phyloP scores from a whole-genome alignment of 352 stramenopile genomes.

The Globisporangium orthogonon region DNA sequence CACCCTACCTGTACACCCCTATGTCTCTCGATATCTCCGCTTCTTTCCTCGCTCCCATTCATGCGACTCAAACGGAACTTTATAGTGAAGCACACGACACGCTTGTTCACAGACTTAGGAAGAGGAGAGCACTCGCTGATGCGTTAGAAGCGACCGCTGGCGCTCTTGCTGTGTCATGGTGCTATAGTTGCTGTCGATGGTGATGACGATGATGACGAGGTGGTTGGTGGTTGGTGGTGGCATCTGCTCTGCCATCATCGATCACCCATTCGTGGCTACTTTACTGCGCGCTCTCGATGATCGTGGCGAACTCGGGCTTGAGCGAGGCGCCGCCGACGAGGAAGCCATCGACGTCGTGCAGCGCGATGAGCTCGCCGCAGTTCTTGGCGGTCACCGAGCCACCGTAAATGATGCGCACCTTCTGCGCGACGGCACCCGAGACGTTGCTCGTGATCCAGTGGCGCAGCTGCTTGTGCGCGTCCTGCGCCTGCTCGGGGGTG shows the following conservation, averaged over 20 bases:
- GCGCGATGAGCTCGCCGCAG: constrained; percentile 46
- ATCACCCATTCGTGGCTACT: background rate
- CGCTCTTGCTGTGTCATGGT: too few relatives aligned
- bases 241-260: background rate
- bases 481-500: constrained; percentile 86
- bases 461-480: constrained; percentile 50
- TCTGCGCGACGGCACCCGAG: constrained; percentile 28
- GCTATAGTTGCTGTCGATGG: too few relatives aligned
- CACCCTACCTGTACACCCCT: background rate
- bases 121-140: background rate
- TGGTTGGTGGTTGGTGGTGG: background rate
- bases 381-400: constrained; percentile 73
- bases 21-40: too few relatives aligned
- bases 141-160: background rate
- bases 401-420: constrained; percentile 59
- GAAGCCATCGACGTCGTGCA: constrained; percentile 88
- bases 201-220: background rate
- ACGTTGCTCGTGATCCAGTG: constrained; percentile 34
- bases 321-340: constrained; percentile 92
- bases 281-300: constrained; percentile 21
- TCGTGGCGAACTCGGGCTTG: constrained; percentile 90
- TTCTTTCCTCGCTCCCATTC: too few relatives aligned
- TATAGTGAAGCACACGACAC: background rate
- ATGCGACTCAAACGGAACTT: too few relatives aligned
- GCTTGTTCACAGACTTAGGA: too few relatives aligned